Conservation (phyloP, 148 eudicot genomes). For the Diospyros lotus region DNA sequence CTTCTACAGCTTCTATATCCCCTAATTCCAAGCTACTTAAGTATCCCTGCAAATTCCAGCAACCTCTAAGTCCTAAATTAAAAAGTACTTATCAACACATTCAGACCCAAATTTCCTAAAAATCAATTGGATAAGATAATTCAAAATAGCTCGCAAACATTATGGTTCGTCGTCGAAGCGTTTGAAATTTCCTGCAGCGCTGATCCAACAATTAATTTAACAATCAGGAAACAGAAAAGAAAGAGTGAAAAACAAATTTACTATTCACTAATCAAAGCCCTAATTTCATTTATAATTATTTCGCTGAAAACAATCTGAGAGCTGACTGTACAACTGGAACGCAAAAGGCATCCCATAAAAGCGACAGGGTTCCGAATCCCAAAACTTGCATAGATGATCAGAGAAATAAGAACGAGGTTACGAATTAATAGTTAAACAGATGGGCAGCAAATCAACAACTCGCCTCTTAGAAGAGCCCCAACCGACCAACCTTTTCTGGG, state of each 20-base stretch:
- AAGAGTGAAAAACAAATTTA: too few species aligned
- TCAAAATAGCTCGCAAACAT: neutral
- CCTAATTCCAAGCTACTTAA: too few species aligned
- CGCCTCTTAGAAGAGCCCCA: neutral
- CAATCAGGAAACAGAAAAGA: neutral
- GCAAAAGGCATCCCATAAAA: neutral
- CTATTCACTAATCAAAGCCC: conserved; percentile 1
- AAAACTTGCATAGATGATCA: neutral
- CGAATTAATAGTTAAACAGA: neutral
- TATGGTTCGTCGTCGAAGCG: neutral
- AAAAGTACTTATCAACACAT: neutral
- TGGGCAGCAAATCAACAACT: neutral
- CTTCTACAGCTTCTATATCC: too few species aligned
- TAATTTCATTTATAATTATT: neutral
- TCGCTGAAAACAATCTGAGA: neutral
- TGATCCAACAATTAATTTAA: neutral
- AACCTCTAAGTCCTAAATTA: neutral
- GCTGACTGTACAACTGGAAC: neutral
- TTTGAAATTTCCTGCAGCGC: neutral
- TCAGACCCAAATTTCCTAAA: neutral
- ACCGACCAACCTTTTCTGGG: neutral
- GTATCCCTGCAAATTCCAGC: too few species aligned
- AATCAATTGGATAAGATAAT: neutral
- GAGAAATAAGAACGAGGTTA: neutral
- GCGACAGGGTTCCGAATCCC: neutral